A percentile compares a stretch with the other conserved stretches of the same genome.
phyloP scores from a whole-genome alignment of 495 filamentous ascomycete genomes.

The Aspergillus sclerotioniger region DNA sequence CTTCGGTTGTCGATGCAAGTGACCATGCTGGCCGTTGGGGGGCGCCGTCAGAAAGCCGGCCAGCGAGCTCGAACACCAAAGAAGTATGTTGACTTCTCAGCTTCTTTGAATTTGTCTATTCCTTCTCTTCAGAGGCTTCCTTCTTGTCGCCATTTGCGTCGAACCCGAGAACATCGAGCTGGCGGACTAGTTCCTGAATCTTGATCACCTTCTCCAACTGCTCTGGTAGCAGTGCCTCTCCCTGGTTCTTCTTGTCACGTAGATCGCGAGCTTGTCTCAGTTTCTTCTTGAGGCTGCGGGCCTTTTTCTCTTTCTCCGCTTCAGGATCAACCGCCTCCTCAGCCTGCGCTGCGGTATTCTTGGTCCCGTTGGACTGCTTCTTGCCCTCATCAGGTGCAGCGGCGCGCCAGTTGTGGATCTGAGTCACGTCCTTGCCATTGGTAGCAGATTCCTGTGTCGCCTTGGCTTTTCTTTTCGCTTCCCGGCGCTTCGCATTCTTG shows the following conservation, averaged over 20 bases:
- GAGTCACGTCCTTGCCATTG: conserved; percentile 34
- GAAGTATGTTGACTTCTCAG: not conserved
- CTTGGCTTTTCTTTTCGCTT: conserved; percentile 86
- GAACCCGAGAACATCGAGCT: conserved; percentile 84
- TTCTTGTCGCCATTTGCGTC: conserved; percentile 62
- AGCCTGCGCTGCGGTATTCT: conserved; percentile 27
- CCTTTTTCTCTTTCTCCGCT: conserved; percentile 87
- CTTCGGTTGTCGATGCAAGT: conserved; percentile 3
- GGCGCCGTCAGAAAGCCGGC: not conserved
- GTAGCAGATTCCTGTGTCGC: conserved; percentile 41
- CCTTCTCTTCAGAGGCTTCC: conserved; percentile 13
- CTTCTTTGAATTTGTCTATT: conserved; percentile 11
- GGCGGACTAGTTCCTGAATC: conserved; percentile 87
- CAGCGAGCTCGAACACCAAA: not conserved
- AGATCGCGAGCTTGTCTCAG: conserved; percentile 88
- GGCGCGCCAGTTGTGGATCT: conserved; percentile 31
- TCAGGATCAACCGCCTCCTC: conserved; percentile 56
- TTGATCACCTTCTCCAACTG: conserved; percentile 97
- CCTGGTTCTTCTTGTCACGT: conserved; percentile 85
- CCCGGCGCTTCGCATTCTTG: conserved; percentile 93
- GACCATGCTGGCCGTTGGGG: not conserved
- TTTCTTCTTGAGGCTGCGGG: conserved; percentile 92
- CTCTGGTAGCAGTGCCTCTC: conserved; percentile 79
- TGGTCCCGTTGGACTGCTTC: conserved; percentile 20
- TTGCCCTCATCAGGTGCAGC: conserved; percentile 21